Conservation (phyloP, 176 grass and related monocot genomes). For the Lolium rigidum region DNA sequence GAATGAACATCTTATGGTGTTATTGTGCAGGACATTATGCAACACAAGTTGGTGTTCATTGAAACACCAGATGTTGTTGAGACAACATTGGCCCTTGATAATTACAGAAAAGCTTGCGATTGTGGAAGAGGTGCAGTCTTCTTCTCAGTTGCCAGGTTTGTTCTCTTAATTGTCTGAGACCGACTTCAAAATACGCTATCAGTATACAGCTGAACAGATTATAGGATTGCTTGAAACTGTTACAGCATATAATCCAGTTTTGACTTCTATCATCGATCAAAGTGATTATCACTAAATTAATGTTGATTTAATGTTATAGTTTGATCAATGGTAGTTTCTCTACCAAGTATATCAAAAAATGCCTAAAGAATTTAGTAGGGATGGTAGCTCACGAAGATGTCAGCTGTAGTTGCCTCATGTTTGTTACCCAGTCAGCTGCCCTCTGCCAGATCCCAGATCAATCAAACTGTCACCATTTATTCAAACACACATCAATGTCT, state of each 20-base stretch:
- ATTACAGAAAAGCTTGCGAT: constrained; percentile 95
- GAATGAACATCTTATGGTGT: constrained; percentile 17
- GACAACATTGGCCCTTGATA: constrained; percentile 97
- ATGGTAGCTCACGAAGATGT: constrained; percentile 5
- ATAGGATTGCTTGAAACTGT: constrained; percentile 4
- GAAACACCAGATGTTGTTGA: constrained; percentile 99
- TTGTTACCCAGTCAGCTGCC: background rate
- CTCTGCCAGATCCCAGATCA: background rate
- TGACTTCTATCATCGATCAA: background rate
- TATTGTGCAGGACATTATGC: constrained; percentile 94
- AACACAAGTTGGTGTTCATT: constrained; percentile 97
- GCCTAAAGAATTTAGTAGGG: background rate
- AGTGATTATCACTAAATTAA: background rate
- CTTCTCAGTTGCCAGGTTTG: constrained; percentile 93
- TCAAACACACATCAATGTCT: background rate
- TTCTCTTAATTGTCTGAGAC: constrained; percentile 14
- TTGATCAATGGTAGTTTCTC: background rate
- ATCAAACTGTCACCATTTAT: background rate
- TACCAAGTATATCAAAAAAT: background rate
- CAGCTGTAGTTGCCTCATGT: too few species aligned
- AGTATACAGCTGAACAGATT: background rate
- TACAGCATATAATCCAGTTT: background rate
- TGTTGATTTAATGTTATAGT: constrained; percentile 4
- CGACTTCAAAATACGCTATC: constrained; percentile 18
- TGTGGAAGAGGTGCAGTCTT: constrained; percentile 96